A percentile compares a stretch with the other conserved stretches of the same genome.
These are phyloP conservation scores for Hylodesmum podocarpum DNA, from an alignment of 306 rosid genomes.

Conservation along the genomic window DNA sequence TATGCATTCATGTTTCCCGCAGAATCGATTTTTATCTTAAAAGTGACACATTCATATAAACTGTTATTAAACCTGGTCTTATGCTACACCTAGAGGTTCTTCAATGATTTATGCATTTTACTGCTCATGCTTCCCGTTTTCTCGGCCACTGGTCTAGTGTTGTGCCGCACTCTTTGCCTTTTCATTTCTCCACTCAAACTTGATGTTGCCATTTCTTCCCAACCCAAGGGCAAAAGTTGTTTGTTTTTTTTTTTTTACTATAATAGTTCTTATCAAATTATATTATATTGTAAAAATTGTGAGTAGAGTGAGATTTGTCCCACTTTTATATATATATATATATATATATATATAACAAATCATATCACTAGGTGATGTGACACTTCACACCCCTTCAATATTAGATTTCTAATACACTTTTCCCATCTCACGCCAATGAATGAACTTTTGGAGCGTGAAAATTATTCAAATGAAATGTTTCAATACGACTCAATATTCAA, in stretches of 20 bases:
- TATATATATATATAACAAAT: no score
- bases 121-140: slow-evolving; percentile 54
- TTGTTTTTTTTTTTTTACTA: background rate
- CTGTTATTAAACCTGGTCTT: slow-evolving; percentile 23
- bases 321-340: no score
- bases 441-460: no score
- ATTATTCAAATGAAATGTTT: no score
- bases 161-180: slow-evolving; percentile 29
- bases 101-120: slow-evolving; percentile 1
- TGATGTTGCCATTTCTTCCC: slow-evolving; percentile 44
- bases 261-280: background rate
- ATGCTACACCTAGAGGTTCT: slow-evolving; percentile 21
- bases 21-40: slow-evolving; percentile 23
- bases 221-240: slow-evolving; percentile 17
- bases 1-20: slow-evolving; percentile 44
- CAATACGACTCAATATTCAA: no score
- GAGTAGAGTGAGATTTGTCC: no score
- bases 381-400: no score
- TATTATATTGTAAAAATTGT: background rate
- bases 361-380: no score
- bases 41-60: slow-evolving; percentile 27
- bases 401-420: no score
- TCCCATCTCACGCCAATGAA: no score
- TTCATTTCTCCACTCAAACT: slow-evolving; percentile 12
- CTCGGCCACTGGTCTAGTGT: slow-evolving; percentile 41